Conservation (phyloP, 805 yeast genomes). For the Torulaspora quercuum region DNA sequence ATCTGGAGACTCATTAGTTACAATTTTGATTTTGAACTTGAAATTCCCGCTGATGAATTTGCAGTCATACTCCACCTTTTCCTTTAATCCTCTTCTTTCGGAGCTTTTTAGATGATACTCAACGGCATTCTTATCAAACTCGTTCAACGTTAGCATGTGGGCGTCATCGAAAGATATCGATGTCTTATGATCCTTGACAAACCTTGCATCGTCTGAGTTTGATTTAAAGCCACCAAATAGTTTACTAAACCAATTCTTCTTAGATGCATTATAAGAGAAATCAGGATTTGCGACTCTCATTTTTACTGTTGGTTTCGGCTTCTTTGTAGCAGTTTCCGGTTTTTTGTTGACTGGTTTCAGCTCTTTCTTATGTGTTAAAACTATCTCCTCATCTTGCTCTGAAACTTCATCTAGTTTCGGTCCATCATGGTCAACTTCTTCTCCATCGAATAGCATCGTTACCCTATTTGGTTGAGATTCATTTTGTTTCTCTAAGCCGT, state of each 20-base stretch:
- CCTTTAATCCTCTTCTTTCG: slow-evolving; percentile 19
- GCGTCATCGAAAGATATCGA: slow-evolving; percentile 31
- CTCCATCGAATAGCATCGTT: slow-evolving; percentile 30
- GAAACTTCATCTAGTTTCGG: not conserved
- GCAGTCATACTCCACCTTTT: slow-evolving; percentile 32
- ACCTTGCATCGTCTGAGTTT: slow-evolving; percentile 8
- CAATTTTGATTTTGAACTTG: slow-evolving; percentile 30
- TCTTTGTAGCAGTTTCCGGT: not conserved
- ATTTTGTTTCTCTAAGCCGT: slow-evolving; percentile 8
- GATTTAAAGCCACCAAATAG: slow-evolving; percentile 24
- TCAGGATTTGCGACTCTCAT: slow-evolving; percentile 1
- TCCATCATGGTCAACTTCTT: slow-evolving; percentile 7
- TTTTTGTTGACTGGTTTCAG: not conserved
- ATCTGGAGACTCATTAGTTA: slow-evolving; percentile 7
- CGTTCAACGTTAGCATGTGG: slow-evolving; percentile 28
- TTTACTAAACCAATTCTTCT: slow-evolving; percentile 29
- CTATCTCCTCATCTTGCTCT: not conserved
- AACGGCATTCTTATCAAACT: slow-evolving; percentile 29
- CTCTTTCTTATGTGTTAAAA: slow-evolving; percentile 3
- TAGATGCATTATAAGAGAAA: slow-evolving; percentile 1
- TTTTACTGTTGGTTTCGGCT: slow-evolving; percentile 7
- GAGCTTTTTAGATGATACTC: slow-evolving; percentile 25
- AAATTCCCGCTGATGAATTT: slow-evolving; percentile 28
- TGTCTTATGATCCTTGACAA: slow-evolving; percentile 24
- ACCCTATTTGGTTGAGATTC: slow-evolving; percentile 25